phyloP scores from a whole-genome alignment of 108 stramenopile species.

The Chaetoceros muelleri region DNA sequence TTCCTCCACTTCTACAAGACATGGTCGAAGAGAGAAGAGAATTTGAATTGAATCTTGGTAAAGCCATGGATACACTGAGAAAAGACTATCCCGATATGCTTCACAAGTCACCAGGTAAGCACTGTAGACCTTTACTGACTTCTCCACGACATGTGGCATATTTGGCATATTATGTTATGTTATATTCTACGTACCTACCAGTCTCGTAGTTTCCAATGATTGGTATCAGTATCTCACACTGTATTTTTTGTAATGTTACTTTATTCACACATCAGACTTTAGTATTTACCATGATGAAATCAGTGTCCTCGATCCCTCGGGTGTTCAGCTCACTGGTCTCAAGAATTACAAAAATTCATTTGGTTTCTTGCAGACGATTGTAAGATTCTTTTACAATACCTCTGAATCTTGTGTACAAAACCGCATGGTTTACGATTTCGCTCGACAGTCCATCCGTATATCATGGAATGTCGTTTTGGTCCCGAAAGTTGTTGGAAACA shows the following conservation, averaged over 20 bases:
- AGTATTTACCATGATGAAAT: slow-evolving; percentile 44
- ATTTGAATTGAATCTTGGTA: slow-evolving; percentile 70
- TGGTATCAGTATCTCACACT: too few relatives aligned
- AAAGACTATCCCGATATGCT: slow-evolving; percentile 60
- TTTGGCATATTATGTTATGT: too few relatives aligned
- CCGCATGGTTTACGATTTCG: slow-evolving; percentile 76
- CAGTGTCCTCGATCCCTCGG: slow-evolving; percentile 63
- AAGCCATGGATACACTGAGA: slow-evolving; percentile 49
- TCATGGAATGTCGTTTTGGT: slow-evolving; percentile 61
- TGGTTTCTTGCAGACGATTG: slow-evolving; percentile 47
- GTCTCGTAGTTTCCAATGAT: too few relatives aligned
- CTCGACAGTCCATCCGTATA: slow-evolving; percentile 56
- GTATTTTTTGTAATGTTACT: too few relatives aligned
- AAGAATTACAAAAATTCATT: slow-evolving; percentile 58
- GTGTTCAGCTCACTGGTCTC: slow-evolving; percentile 58
- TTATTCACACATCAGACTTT: slow-evolving; percentile 19
- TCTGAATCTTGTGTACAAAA: slow-evolving; percentile 31
- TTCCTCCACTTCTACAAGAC: slow-evolving; percentile 54
- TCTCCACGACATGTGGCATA: too few relatives aligned
- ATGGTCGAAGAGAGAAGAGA: slow-evolving; percentile 37
- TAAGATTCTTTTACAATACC: slow-evolving; percentile 55
- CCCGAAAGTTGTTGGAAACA: slow-evolving; percentile 47
- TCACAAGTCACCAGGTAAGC: slow-evolving; percentile 35
- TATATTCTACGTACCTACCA: too few relatives aligned
- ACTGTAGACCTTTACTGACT: slow-evolving; percentile 1